Conservation (phyloP, 257 asterid species). For the Fraxinus quadrangulata region DNA sequence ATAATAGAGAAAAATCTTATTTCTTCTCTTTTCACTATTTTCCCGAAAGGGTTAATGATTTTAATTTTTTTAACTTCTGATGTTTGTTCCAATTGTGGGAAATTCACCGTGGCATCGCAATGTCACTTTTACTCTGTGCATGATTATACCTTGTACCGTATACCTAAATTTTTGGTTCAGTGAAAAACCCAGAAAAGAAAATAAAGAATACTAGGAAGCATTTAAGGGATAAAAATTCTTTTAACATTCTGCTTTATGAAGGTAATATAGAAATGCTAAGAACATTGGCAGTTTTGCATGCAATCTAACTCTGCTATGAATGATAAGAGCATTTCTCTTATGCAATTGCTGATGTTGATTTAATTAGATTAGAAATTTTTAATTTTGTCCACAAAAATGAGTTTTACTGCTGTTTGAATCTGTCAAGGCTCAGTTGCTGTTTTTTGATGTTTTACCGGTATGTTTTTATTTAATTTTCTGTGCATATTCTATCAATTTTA, state of each 20-base stretch:
- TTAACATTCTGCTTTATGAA: background rate
- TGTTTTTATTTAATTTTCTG: background rate
- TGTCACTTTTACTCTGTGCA: background rate
- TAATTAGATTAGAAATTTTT: background rate
- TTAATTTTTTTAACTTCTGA: background rate
- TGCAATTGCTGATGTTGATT: background rate
- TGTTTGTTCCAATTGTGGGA: background rate
- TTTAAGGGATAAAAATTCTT: background rate
- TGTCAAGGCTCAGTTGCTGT: background rate
- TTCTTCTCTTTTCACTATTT: background rate
- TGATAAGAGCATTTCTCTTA: background rate
- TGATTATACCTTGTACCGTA: background rate
- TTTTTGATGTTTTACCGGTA: background rate
- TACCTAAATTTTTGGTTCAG: background rate
- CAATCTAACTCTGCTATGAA: background rate
- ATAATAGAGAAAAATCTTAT: background rate
- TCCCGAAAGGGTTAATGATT: too few relatives aligned
- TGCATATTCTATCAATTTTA: background rate
- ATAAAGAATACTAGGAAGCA: background rate
- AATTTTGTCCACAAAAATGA: background rate
- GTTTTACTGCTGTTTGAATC: background rate
- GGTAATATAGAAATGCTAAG: background rate
- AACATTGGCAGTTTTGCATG: background rate
- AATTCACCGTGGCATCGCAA: background rate
- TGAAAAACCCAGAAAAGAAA: too few relatives aligned